Evolutionary conservation across 2,329 filamentous ascomycete genomes (phyloP), one percentile per base, ranked within the genome.

Genomic region (Zarea fungicola): DNA sequence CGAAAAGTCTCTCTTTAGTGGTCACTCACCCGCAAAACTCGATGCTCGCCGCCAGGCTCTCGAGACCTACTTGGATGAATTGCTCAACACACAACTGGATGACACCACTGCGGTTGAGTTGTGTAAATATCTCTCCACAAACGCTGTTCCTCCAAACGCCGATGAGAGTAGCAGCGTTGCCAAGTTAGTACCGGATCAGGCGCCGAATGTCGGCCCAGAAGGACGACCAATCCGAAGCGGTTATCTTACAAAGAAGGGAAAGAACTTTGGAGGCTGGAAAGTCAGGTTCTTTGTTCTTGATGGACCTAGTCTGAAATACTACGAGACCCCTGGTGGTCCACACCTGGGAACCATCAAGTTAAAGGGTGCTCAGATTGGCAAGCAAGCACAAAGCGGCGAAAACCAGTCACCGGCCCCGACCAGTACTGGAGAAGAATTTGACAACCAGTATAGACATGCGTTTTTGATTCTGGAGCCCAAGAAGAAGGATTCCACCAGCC

Each of bases 241-340:
- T 8, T 99, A 97, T 65, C 72, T 99, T 42, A 97, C 93, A 2
- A 99, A 99, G 72, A 82, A 88, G 57, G 93, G 93, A 42, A 99
- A 99, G 75, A 97, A 97, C 61, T 99, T 99, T 69, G 93, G 93
- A 44, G 93, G 93, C 42, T 99, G 93, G 93, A 99, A 99, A 68
- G 91, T 90, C 10, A 71, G 81, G 28, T 83, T 81, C 60, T 84
- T 84, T 59, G 69, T 81, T 19, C 70, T 82, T 11, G 77, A 81
- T 45, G 77, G 79, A 0, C 77, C 78, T n/a, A 67, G 73, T 8
- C 60, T 99, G 59, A 90, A 87, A 59, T 99, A 99, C 64, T 97
- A 88, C 60, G 93, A 99, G 67, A 82, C 86, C 2, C 90, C 89
- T 3, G 91, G 92, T 42, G 93, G 93, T 37, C 83, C 89, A 14